phyloP scores from a whole-genome alignment of 108 stramenopile species.

The Skeletonema tropicum region DNA sequence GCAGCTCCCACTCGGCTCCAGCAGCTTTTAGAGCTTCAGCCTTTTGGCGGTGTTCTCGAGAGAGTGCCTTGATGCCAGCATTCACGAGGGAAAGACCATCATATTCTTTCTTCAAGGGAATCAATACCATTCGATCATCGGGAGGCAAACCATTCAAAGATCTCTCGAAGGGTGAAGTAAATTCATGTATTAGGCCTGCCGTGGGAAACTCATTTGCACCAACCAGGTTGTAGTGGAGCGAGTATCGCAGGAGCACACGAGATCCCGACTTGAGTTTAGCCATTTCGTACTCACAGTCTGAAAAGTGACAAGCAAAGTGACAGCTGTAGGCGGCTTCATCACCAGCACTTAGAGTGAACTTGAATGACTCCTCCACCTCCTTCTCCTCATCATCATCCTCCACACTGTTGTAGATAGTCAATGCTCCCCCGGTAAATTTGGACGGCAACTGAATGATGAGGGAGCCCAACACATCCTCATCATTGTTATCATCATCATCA shows the following conservation, averaged over 20 bases:
- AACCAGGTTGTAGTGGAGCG: constrained; percentile 13
- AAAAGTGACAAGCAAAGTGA: constrained; percentile 29
- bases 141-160: not conserved
- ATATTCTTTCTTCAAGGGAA: constrained; percentile 3
- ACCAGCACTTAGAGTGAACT: constrained; percentile 11
- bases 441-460: constrained; percentile 28
- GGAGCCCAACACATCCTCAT: not conserved
- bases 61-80: constrained; percentile 6
- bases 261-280: constrained; percentile 19
- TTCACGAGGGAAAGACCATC: not conserved
- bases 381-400: constrained; percentile 1
- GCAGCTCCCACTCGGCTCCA: constrained; percentile 6
- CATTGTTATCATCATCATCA: constrained; percentile 6
- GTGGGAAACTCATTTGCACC: not conserved
- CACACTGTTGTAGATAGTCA: constrained; percentile 3
- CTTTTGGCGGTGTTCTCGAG: not conserved
- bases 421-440: constrained; percentile 16
- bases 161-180: not conserved
- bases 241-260: constrained; percentile 30
- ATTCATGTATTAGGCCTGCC: not conserved
- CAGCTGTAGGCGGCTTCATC: constrained; percentile 15
- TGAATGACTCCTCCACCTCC: not conserved
- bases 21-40: constrained; percentile 12
- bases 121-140: not conserved
- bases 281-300: constrained; percentile 22